These are phyloP conservation scores for Alternaria incomplexa DNA, from an alignment of 2,329 filamentous ascomycete genomes.

Conservation along the genomic window DNA sequence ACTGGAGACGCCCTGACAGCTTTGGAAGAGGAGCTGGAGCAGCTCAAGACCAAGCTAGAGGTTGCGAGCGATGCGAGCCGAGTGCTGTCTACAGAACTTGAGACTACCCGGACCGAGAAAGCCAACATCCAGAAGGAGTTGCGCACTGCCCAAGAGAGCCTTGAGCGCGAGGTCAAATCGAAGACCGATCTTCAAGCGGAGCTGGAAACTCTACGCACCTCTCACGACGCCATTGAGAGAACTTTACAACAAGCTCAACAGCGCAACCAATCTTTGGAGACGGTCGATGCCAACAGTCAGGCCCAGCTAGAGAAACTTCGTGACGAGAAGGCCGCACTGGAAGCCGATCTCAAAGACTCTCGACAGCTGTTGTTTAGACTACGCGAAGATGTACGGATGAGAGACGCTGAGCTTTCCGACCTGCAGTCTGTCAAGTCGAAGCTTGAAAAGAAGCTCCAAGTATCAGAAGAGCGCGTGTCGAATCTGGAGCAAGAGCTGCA, in stretches of 20 bases:
- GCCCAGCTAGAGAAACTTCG: conserved; percentile 26
- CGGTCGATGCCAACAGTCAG: conserved; percentile 20
- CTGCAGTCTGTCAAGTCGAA: conserved; percentile 28
- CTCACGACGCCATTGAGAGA: conserved; percentile 20
- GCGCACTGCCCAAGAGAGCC: conserved; percentile 10
- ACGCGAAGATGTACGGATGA: conserved; percentile 26
- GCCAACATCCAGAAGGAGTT: conserved; percentile 30
- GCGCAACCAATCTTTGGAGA: conserved; percentile 27
- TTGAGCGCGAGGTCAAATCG: conserved; percentile 16
- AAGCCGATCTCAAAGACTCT: conserved; percentile 24
- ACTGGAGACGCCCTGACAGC: conserved; percentile 31
- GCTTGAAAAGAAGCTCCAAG: conserved; percentile 26
- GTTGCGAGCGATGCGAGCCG: conserved; percentile 20
- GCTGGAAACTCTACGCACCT: conserved; percentile 23
- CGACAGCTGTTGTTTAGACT: conserved; percentile 27
- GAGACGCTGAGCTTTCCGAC: conserved; percentile 28
- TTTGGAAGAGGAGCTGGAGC: conserved; percentile 20
- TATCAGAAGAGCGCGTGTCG: conserved; percentile 25
- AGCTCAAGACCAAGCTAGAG: conserved; percentile 21
- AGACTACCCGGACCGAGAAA: conserved; percentile 21
- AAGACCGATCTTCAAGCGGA: conserved; percentile 28
- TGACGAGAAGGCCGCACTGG: conserved; percentile 26
- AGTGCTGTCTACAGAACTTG: conserved; percentile 30
- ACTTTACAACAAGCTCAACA: conserved; percentile 30
- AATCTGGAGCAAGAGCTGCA: conserved; percentile 28